phyloP scores from a whole-genome alignment of 352 stramenopile species.

The Globisporangium nunn region DNA sequence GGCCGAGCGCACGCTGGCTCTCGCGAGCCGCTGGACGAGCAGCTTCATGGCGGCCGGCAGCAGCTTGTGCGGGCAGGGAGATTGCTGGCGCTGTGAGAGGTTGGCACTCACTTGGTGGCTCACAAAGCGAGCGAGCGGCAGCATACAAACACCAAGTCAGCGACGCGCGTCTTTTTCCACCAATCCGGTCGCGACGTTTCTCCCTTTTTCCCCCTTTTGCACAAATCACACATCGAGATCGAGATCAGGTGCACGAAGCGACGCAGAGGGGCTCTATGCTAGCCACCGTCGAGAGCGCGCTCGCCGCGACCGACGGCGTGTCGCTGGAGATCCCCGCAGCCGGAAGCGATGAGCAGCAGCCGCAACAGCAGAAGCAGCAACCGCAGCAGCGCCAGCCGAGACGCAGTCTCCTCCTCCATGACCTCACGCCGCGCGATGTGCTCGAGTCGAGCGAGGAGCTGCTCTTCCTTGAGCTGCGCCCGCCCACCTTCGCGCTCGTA shows the following conservation, averaged over 20 bases:
- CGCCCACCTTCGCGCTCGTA: conserved; percentile 8
- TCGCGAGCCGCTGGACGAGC: conserved; percentile 21
- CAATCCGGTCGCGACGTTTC: not conserved
- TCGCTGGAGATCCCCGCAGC: not conserved
- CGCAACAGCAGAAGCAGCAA: not conserved
- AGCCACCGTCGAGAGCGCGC: not conserved
- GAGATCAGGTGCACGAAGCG: not conserved
- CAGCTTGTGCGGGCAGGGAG: not conserved
- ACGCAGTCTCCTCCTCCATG: not conserved
- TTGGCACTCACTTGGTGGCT: conserved; percentile 4
- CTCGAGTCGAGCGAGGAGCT: conserved; percentile 13
- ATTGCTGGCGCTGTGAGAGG: not conserved
- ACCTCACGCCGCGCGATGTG: conserved; percentile 7
- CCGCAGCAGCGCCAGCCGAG: not conserved
- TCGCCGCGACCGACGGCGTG: conserved; percentile 1
- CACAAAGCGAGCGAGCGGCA: conserved; percentile 7
- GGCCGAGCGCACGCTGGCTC: conserved; percentile 10
- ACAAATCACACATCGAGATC: no score
- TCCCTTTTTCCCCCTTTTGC: not conserved
- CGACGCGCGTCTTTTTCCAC: not conserved
- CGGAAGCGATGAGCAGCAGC: not conserved
- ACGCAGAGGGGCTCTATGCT: not conserved
- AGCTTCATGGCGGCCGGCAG: conserved; percentile 12
- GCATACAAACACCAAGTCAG: conserved; percentile 1
- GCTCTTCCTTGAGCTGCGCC: conserved; percentile 14